A percentile compares a stretch with the other conserved stretches of the same genome.
Conservation (phyloP, 495 filamentous ascomycete genomes). For the Parmelia sp. region DNA sequence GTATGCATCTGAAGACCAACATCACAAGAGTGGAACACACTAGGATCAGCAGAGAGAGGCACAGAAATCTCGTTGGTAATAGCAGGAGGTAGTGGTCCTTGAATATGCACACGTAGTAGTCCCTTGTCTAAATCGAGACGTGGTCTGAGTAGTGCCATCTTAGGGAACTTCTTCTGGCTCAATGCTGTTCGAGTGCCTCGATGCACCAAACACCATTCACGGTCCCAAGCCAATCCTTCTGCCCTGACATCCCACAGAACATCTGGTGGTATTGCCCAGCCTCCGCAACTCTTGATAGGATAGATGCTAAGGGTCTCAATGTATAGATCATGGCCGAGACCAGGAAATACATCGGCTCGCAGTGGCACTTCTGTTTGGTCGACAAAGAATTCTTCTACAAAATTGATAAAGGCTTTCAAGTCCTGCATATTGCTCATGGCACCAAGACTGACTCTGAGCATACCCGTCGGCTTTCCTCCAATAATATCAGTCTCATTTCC, state of each 20-base stretch:
- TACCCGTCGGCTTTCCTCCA: constrained; percentile 52
- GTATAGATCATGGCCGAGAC: constrained; percentile 10
- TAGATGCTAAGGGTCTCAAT: constrained; percentile 35
- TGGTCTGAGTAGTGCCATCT: constrained; percentile 66
- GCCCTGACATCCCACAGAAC: constrained; percentile 57
- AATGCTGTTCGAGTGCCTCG: constrained; percentile 63
- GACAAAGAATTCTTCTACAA: constrained; percentile 48
- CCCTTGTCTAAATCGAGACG: constrained; percentile 52
- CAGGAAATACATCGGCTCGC: not conserved
- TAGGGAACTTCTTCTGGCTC: constrained; percentile 65
- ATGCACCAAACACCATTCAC: constrained; percentile 81
- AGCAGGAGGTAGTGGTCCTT: constrained; percentile 12
- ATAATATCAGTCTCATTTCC: constrained; percentile 46
- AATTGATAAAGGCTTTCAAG: constrained; percentile 51
- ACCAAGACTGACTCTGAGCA: constrained; percentile 62
- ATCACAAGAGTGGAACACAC: constrained; percentile 35
- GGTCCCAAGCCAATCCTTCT: constrained; percentile 74
- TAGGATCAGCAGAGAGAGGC: constrained; percentile 51
- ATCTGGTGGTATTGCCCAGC: constrained; percentile 51
- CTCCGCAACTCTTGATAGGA: constrained; percentile 75
- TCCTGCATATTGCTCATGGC: constrained; percentile 63
- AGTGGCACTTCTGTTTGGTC: constrained; percentile 17
- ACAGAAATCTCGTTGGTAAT: constrained; percentile 41
- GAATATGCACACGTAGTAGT: constrained; percentile 37
- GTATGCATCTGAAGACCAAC: not conserved